A percentile compares a stretch with the other conserved stretches of the same genome.
Conservation (phyloP, 208 protist genomes). For the Blastocrithidia nonstop region DNA sequence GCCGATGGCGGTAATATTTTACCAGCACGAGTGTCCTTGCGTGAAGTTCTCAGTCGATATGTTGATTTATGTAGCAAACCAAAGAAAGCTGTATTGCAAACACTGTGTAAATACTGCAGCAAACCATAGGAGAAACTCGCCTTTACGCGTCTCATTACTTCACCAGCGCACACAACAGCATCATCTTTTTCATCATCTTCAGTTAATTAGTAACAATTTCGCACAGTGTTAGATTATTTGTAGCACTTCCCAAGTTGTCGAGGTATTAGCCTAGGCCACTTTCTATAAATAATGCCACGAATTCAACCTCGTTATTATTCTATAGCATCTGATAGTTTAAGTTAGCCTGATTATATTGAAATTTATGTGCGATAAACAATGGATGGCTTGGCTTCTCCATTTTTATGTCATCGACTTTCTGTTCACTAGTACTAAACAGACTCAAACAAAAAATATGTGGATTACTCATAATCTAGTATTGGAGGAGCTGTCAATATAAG, state of each 20-base stretch:
- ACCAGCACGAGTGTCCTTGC: conserved; percentile 9
- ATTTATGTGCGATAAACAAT: conserved; percentile 69
- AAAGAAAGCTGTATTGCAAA: conserved; percentile 40
- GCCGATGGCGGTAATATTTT: no score
- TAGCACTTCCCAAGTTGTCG: conserved; percentile 53
- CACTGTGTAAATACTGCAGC: conserved; percentile 50
- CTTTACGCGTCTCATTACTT: conserved; percentile 26
- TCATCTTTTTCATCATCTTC: neutral
- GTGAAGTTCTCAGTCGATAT: conserved; percentile 54
- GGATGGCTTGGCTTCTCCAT: conserved; percentile 65
- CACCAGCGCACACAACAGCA: neutral
- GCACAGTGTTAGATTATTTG: conserved; percentile 59
- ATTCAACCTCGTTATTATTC: conserved; percentile 92
- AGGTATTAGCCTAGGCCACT: conserved; percentile 29
- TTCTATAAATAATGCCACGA: conserved; percentile 82
- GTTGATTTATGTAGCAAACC: conserved; percentile 58
- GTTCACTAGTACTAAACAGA: no score
- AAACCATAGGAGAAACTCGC: conserved; percentile 23
- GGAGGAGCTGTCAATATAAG: conserved; percentile 5
- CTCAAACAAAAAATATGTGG: no score
- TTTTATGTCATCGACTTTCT: conserved; percentile 40
- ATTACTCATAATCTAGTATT: no score
- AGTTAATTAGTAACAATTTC: conserved; percentile 7
- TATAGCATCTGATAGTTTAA: conserved; percentile 83
- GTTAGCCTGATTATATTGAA: conserved; percentile 45